Base-by-base conservation (phyloP, 192 early-diverging fungal genomes). In the Powellomyces hirtus region DNA sequence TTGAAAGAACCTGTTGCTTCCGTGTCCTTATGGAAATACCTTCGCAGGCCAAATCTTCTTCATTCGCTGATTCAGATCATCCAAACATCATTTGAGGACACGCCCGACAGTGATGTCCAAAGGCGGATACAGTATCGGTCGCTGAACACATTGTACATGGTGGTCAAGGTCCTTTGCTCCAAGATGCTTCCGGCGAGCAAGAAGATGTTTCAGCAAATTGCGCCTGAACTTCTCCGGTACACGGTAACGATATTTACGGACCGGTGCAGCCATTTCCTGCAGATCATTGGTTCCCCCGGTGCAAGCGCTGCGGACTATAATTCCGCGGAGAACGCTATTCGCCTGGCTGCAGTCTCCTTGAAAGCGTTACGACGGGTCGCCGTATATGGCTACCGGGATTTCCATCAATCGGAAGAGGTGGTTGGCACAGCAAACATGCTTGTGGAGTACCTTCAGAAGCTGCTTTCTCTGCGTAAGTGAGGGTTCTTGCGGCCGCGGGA, bases 281-380 rank as follows among this genome's bases (percentile, higher is more conserved):
- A 75, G 1, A 65, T 76, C 16, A 64, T 80, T 10, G 72, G 79
- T 22, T 26, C 71, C 64, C 38, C 73, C 14, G 59, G 45, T 0
- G 20, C 38, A 1, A 18, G 36, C 7, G 26, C 24, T 34, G 67
- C 63, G 58, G 75, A 79, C 24, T 40, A 75, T 55, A 60, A 62
- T 33, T 36, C 69, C 26, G 59, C 75, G 24, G 55, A 77, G 30
- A 57, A 67, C 27, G 72, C 84, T 38, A 70, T 94, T 56, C 86
- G 85, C 59, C 75, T 86, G 13, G 84, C 86, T 10, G 72, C 86
- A 7, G 76, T 90, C 40, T 83, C 87, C 51, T 68, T 96, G 13
- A 92, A 92, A 66, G 85, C 81, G 33, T 64, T 96, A 51, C 83
- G 92, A 10, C 81, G 92, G 26, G 77, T 94, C n/a, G 80, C 90